A percentile compares a stretch with the other conserved stretches of the same genome.
These are phyloP conservation scores for Scedosporium aurantiacum DNA, from an alignment of 2,329 filamentous ascomycete species.

Conservation along the genomic window DNA sequence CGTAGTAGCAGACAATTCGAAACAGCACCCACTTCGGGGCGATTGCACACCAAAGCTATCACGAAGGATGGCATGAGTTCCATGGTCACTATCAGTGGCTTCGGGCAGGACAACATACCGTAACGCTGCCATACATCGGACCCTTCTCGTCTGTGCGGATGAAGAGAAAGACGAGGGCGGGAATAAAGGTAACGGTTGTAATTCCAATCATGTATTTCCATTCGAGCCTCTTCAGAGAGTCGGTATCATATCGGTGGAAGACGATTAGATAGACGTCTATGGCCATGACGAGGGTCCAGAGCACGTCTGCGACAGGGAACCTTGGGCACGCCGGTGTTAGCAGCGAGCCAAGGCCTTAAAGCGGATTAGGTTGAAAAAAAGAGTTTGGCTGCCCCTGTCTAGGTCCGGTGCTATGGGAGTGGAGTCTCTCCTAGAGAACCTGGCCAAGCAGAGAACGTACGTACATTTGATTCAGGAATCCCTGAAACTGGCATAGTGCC, in stretches of 20 bases:
- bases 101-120: neutral
- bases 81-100: neutral
- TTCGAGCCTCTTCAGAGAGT: neutral
- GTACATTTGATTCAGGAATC: constrained; percentile 2
- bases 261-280: constrained; percentile 3
- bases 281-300: constrained; percentile 3
- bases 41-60: constrained; percentile 1
- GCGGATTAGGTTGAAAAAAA: neutral
- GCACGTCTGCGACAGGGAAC: constrained; percentile 3
- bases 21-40: constrained; percentile 2
- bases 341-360: too few relatives aligned
- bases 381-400: too few relatives aligned
- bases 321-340: neutral
- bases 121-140: constrained; percentile 2
- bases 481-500: constrained; percentile 3
- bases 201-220: constrained; percentile 3
- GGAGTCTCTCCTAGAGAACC: neutral
- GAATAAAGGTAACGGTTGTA: neutral
- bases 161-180: constrained; percentile 1
- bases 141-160: constrained; percentile 1
- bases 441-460: neutral
- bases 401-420: too few relatives aligned
- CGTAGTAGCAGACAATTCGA: neutral
- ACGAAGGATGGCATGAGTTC: neutral
- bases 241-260: neutral